Percentiles rank a stretch among this genome's conserved stretches.
phyloP scores from a whole-genome alignment of 805 yeast species.

The Starmerella sp. region DNA sequence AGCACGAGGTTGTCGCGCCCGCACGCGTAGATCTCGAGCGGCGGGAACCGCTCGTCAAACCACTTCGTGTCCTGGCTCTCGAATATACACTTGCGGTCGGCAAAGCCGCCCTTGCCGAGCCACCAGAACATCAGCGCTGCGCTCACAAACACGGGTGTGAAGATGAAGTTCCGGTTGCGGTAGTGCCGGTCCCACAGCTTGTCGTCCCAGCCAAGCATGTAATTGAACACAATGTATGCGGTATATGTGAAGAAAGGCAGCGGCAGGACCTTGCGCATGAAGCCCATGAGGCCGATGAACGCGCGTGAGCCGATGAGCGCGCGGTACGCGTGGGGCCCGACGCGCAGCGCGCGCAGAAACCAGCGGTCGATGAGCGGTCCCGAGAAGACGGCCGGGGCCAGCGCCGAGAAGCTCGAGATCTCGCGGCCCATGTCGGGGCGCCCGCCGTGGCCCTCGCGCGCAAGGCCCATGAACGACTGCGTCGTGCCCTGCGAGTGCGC shows the following conservation, averaged over 20 bases:
- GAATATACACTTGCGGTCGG: slow-evolving; percentile 41
- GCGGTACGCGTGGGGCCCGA: slow-evolving; percentile 24
- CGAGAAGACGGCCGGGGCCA: slow-evolving; percentile 88
- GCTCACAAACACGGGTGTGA: slow-evolving; percentile 76
- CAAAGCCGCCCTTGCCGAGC: slow-evolving; percentile 49
- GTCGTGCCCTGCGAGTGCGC: slow-evolving; percentile 95
- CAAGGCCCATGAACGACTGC: slow-evolving; percentile 62
- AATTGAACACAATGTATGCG: slow-evolving; percentile 77
- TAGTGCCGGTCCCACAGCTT: slow-evolving; percentile 57
- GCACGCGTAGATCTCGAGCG: slow-evolving; percentile 58
- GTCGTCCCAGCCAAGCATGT: slow-evolving; percentile 79
- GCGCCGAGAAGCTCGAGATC: slow-evolving; percentile 56
- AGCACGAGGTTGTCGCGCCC: slow-evolving; percentile 67
- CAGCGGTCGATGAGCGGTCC: slow-evolving; percentile 56
- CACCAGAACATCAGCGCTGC: slow-evolving; percentile 86
- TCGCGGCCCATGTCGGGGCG: slow-evolving; percentile 39
- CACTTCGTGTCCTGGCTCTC: slow-evolving; percentile 39
- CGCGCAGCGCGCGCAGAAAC: slow-evolving; percentile 28
- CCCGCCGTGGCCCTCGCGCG: slow-evolving; percentile 32
- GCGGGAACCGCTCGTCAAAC: slow-evolving; percentile 39
- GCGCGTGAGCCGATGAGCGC: slow-evolving; percentile 62
- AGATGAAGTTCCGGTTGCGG: slow-evolving; percentile 65
- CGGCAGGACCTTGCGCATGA: slow-evolving; percentile 41
- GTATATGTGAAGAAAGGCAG: slow-evolving; percentile 47
- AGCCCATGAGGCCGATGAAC: slow-evolving; percentile 66